Base-by-base conservation (phyloP, 768 basidiomycete genomes). In the Piloderma croceum region DNA sequence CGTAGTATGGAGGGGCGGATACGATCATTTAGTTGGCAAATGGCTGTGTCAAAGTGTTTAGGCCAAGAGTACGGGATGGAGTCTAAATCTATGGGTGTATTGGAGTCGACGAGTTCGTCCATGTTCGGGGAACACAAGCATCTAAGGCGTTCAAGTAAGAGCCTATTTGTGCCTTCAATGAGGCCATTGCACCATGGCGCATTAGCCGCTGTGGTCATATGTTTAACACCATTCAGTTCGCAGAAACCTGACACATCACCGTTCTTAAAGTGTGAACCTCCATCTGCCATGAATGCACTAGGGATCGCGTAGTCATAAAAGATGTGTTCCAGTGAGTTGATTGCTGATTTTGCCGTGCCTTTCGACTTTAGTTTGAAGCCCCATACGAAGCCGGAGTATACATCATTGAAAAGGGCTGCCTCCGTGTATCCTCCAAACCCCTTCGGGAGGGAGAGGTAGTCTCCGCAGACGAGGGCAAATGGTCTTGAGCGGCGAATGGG, bases 171-270 rank as follows among this genome's bases (percentile, higher is more conserved):
- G 11, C 52, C 52, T 34, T 60, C 56, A 6, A 57, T 44, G 1
- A 57, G 46, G 1, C 59, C 54, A 34, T 59, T 61, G 15, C 51
- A 34, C 60, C 60, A 62, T 0, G 57, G 58, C 24, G 58, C 41
- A 36, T 57, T 57, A 6, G 49, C 38, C 1, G 57, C 20, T 1
- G 44, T 44, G 0, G 43, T 37, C 12, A 46, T 24, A 38, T 50
- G 40, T 27, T 55, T 24, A n/a, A 51, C 44, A 5, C 38, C 32
- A 18, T 34, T 34, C 12, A 9, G n/a, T 12, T 32, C 43, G 42
- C 51, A 56, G 24, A 42, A 44, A 4, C 40, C 44, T 2, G 38
- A 24, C 1, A 58, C 58, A 0, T 42, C 46, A 0, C 39, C 9
- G 34, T 46, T 49, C 6, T 50, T 32, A 40, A 62, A 61, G 34